Base-by-base conservation (phyloP, 139 green algal species). In the Spirogloea muscicola region DNA sequence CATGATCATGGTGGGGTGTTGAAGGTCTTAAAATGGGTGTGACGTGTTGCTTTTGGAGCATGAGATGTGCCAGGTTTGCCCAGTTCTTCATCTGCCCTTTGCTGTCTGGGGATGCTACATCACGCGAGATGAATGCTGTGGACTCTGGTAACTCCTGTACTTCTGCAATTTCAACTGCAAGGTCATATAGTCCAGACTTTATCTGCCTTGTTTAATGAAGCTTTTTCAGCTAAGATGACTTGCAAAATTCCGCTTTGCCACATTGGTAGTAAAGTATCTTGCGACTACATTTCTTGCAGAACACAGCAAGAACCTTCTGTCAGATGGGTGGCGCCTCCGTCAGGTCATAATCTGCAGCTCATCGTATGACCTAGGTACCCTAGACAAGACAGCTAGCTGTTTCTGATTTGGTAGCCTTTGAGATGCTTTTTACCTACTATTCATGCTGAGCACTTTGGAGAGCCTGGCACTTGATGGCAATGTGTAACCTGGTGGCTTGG, bases 281-380 rank as follows among this genome's bases (percentile, higher is more conserved):
- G 4, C 36, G 39, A 65, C 13, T 7, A 34, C 29, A 10, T 64
- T 16, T 64, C 16, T 64, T 51, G 13, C 60, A 67, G 88, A 92
- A 85, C 89, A 96, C 68, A 80, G 80, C 74, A 96, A 96, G 83
- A 97, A 97, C 72, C 63, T 96, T 13, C 86, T 86, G 27, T 82
- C 72, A 1, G 91, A 96, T 66, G 60, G 70, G 5, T 96, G 91
- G 90, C 82, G 88, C 3, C 77, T 88, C 74, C 72, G 48, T 44
- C 71, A 79, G 69, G 43, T 77, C 10, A n/a, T n/a, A n/a, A n/a
- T n/a, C n/a, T n/a, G n/a, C n/a, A n/a, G n/a, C n/a, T n/a, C n/a
- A n/a, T n/a, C n/a, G n/a, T n/a, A n/a, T n/a, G n/a, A n/a, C n/a
- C n/a, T n/a, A n/a, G n/a, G n/a, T n/a, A n/a, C n/a, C n/a, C n/a